phyloP scores from a whole-genome alignment of 1,139 yeast genomes.

The Zygoascus sp. region DNA sequence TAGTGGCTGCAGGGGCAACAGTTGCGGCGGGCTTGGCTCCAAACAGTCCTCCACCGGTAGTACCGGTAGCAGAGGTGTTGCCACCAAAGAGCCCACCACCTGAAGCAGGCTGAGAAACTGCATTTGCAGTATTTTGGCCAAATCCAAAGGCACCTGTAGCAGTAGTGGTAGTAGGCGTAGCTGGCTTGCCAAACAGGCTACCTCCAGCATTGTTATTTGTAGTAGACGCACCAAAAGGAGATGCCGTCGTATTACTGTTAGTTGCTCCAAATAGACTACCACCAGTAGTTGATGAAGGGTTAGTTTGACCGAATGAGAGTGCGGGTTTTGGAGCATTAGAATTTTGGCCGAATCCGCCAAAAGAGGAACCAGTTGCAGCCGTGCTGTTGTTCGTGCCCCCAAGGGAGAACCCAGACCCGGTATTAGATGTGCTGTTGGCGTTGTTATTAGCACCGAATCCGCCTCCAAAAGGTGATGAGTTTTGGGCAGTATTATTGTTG shows the following conservation, averaged over 20 bases:
- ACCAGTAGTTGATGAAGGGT: constrained; percentile 8
- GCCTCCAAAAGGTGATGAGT: constrained; percentile 6
- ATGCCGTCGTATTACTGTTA: constrained; percentile 8
- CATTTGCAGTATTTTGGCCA: constrained; percentile 16
- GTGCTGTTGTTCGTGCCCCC: constrained; percentile 14
- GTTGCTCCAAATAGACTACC: constrained; percentile 38
- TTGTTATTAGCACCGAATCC: constrained; percentile 15
- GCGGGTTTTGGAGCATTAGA: constrained; percentile 4
- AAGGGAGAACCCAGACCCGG: constrained; percentile 3
- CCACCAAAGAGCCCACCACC: constrained; percentile 30
- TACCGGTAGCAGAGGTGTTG: constrained; percentile 19
- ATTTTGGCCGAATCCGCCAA: constrained; percentile 36
- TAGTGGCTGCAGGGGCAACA: constrained; percentile 19
- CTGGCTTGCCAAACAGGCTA: constrained; percentile 29
- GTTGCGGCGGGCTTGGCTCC: constrained; percentile 30
- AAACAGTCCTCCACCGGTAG: constrained; percentile 33
- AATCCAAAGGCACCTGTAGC: constrained; percentile 7
- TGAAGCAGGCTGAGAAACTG: constrained; percentile 23
- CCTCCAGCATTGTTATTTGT: constrained; percentile 17
- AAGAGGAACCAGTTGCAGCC: constrained; percentile 26
- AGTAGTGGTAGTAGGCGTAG: constrained; percentile 26
- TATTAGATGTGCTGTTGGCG: not conserved
- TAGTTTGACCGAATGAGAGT: constrained; percentile 9
- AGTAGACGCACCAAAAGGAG: constrained; percentile 26
- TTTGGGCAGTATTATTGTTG: constrained; percentile 3